Conservation (phyloP, 208 protist genomes). For the Crithidia expoeki region DNA sequence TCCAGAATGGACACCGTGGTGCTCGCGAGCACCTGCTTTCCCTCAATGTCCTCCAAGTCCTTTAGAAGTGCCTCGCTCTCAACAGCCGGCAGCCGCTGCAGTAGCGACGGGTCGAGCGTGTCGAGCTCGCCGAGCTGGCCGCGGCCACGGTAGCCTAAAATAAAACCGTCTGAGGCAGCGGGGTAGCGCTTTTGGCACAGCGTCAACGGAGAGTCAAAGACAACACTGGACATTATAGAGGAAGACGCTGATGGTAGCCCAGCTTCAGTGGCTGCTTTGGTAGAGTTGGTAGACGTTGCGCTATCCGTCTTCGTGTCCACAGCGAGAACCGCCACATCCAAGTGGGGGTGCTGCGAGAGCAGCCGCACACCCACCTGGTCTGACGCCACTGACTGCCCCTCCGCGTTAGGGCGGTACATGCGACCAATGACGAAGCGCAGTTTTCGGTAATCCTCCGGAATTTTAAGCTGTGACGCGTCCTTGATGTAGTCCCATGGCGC, state of each 20-base stretch:
- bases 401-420: constrained; percentile 40
- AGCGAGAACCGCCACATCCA: constrained; percentile 66
- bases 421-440: constrained; percentile 63
- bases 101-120: constrained; percentile 74
- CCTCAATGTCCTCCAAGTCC: constrained; percentile 62
- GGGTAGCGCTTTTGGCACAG: constrained; percentile 17
- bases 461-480: constrained; percentile 63
- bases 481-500: constrained; percentile 68
- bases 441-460: constrained; percentile 79
- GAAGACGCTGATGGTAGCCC: not conserved
- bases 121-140: constrained; percentile 72
- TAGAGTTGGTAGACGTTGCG: not conserved
- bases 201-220: constrained; percentile 13
- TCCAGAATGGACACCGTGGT: constrained; percentile 50
- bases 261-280: not conserved
- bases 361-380: constrained; percentile 37
- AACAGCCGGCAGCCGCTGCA: constrained; percentile 44
- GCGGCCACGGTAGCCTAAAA: constrained; percentile 66
- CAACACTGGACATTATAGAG: not conserved
- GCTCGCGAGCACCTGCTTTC: constrained; percentile 46
- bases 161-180: constrained; percentile 6
- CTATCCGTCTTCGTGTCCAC: not conserved
- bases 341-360: constrained; percentile 56
- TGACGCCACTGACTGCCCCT: constrained; percentile 32
- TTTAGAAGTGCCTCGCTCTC: constrained; percentile 61